A percentile compares a stretch with the other conserved stretches of the same genome.
Conservation (phyloP, 192 early-diverging fungal species). For the Coemansia sp. region DNA sequence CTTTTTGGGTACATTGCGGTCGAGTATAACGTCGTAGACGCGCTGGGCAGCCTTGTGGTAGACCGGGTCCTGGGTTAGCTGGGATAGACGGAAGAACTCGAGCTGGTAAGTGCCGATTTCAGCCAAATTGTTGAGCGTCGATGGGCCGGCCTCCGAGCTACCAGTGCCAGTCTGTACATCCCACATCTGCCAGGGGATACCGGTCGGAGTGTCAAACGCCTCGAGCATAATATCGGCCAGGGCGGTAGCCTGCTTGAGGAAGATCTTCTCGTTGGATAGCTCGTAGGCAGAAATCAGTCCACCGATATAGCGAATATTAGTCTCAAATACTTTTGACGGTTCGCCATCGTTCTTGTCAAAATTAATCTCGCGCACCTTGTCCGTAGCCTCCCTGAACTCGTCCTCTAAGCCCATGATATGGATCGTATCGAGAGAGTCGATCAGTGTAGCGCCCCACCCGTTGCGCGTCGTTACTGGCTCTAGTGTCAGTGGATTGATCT, state of each 20-base stretch:
- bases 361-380: conserved; percentile 68
- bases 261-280: conserved; percentile 60
- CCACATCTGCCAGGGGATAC: conserved; percentile 71
- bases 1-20: conserved; percentile 40
- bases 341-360: conserved; percentile 74
- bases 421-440: conserved; percentile 89
- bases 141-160: conserved; percentile 41
- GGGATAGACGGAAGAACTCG: conserved; percentile 84
- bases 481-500: conserved; percentile 57
- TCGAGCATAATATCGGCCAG: conserved; percentile 77
- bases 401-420: conserved; percentile 75
- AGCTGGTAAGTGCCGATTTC: conserved; percentile 59
- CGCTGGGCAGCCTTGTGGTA: conserved; percentile 82
- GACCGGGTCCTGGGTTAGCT: conserved; percentile 72
- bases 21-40: conserved; percentile 50
- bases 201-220: conserved; percentile 60
- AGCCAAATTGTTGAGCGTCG: conserved; percentile 51
- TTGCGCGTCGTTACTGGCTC: conserved; percentile 52
- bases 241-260: conserved; percentile 73
- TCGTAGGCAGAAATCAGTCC: conserved; percentile 84
- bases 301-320: conserved; percentile 84
- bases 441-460: conserved; percentile 86
- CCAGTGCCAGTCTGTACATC: conserved; percentile 61
- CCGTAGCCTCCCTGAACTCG: conserved; percentile 73
- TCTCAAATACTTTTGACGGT: conserved; percentile 79